Base-by-base conservation (phyloP, 2,329 filamentous ascomycete genomes). In the Onygenales sp. region DNA sequence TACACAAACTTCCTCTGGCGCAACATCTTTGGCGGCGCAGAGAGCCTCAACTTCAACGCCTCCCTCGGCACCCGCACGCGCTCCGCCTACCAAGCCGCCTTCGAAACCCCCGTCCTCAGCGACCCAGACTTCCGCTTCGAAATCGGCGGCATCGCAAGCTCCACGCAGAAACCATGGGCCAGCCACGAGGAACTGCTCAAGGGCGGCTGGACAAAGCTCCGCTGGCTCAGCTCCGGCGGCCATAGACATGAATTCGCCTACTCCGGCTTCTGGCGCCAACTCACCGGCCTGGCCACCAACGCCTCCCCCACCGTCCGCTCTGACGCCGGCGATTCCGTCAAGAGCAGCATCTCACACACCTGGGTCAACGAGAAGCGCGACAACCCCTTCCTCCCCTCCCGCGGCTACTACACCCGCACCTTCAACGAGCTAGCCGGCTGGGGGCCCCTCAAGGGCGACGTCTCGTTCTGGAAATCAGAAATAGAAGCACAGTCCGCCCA, bases 391-490 rank as follows among this genome's bases (percentile, higher is more conserved):
- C 79, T 98, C 6, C 91, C 93, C 0, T 86, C 86, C 54, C 78
- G 79, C 53, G 93, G 93, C 33, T 93, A 92, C 68, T 80, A 94
- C 60, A 63, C 92, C 32, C 90, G 89, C 66, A 83, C 86, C 0
- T 76, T 83, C 27, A 81, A 86, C 32, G 92, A 97, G 65, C 68
- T 97, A n/a, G 92, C 93, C 2, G 92, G 93, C 9, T 83, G 86
- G 69, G 90, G 92, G 0, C 84, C 86, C 0, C 74, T 98, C 14
- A 82, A 81, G 57, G 93, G 93, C 40, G 93, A 97, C 62, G 90
- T 95, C 1, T 85, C 87, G n/a, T 97, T 96, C 69, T 88, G 83
- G 68, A 98, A 95, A 72, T 83, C 84, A n/a, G 91, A 97, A 68
- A 63, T 92, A 13, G 92, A 97, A 69, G 76, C 88, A 1, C 84